Conservation (phyloP, 1,284 basidiomycete genomes). For the Moniliophthora roreri region DNA sequence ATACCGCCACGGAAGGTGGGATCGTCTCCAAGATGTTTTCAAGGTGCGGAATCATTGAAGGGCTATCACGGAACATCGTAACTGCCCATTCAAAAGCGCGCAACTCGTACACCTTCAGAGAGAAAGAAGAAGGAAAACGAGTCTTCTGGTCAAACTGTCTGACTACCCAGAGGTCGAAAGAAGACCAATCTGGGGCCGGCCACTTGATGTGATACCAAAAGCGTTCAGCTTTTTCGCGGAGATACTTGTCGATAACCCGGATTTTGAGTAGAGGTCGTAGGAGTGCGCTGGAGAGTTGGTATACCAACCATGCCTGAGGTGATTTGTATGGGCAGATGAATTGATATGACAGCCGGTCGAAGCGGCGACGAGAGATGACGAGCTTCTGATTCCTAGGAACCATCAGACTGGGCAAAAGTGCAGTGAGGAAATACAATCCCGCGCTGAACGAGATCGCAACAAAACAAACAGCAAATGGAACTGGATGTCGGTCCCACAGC, state of each 20-base stretch:
- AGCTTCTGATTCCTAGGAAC: not conserved
- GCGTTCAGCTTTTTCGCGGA: not conserved
- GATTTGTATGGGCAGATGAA: conserved; percentile 2
- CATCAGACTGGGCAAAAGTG: not conserved
- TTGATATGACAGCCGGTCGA: not conserved
- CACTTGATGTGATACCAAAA: not conserved
- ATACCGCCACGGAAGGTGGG: not conserved
- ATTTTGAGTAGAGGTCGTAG: not conserved
- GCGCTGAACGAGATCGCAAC: not conserved
- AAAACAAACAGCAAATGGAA: not conserved
- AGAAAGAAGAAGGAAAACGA: too few relatives aligned
- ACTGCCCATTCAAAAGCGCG: not conserved
- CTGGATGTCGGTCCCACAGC: not conserved
- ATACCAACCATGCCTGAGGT: not conserved
- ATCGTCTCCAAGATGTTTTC: not conserved
- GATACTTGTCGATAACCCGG: not conserved
- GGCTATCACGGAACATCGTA: not conserved
- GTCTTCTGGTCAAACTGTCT: not conserved
- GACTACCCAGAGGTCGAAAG: not conserved
- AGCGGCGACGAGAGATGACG: not conserved
- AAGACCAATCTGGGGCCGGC: not conserved
- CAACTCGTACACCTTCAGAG: not conserved
- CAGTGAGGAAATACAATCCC: not conserved
- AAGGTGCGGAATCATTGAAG: not conserved
- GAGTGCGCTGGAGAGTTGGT: not conserved